Conservation (phyloP, 495 filamentous ascomycete genomes). For the Neurospora sp. region DNA sequence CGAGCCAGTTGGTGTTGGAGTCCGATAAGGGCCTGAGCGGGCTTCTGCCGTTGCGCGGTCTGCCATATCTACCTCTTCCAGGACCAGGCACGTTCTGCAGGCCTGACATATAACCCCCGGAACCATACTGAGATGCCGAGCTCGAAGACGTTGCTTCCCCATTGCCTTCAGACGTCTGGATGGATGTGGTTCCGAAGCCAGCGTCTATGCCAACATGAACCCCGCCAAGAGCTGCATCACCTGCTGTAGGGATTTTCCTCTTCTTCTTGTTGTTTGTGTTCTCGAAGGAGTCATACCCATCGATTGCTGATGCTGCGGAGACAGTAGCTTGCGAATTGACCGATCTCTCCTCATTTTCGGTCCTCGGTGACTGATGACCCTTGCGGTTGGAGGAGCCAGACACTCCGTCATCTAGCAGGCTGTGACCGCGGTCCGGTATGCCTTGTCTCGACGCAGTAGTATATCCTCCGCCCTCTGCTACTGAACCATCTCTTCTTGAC, state of each 20-base stretch:
- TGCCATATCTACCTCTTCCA: conserved; percentile 69
- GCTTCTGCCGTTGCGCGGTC: conserved; percentile 52
- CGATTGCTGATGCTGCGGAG: conserved; percentile 49
- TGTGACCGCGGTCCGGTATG: conserved; percentile 9
- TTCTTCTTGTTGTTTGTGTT: conserved; percentile 99
- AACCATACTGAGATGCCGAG: conserved; percentile 25
- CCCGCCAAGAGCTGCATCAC: conserved; percentile 44
- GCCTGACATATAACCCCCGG: conserved; percentile 32
- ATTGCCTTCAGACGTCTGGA: conserved; percentile 19
- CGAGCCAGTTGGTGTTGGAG: conserved; percentile 43
- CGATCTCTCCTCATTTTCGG: conserved; percentile 26
- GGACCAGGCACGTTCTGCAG: conserved; percentile 63
- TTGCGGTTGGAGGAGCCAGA: conserved; percentile 17
- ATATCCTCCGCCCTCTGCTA: conserved; percentile 31
- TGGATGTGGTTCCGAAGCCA: conserved; percentile 8
- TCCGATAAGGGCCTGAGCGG: conserved; percentile 49
- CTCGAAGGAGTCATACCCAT: conserved; percentile 95
- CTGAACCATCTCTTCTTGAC: conserved; percentile 19
- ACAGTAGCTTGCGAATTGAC: conserved; percentile 34
- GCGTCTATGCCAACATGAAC: conserved; percentile 45
- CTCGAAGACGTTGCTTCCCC: conserved; percentile 27
- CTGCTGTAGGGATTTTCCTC: conserved; percentile 90
- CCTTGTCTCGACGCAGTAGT: conserved; percentile 4
- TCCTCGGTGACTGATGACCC: conserved; percentile 15
- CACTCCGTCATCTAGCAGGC: conserved; percentile 1